These are phyloP conservation scores for Cystobasidiaceae sp. DNA, from an alignment of 1,284 basidiomycete genomes.

Conservation along the genomic window DNA sequence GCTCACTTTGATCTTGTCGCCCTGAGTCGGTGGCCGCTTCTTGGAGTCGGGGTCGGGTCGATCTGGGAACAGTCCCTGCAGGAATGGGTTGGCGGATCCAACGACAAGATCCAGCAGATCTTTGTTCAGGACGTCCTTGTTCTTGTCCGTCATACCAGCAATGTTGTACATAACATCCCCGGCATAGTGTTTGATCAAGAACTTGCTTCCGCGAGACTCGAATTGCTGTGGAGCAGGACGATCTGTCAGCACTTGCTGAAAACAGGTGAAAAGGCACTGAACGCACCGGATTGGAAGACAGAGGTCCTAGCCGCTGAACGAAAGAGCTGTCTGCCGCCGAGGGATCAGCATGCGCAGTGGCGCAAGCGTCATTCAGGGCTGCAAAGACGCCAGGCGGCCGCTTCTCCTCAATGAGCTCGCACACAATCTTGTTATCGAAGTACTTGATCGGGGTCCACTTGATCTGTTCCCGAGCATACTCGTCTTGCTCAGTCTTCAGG, in stretches of 20 bases:
- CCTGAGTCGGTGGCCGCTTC: conserved; percentile 95
- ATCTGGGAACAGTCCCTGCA: conserved; percentile 88
- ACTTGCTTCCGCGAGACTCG: conserved; percentile 80
- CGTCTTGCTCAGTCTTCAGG: conserved; percentile 97
- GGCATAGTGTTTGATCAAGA: conserved; percentile 89
- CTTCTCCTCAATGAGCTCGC: conserved; percentile 94
- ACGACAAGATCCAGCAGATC: conserved; percentile 88
- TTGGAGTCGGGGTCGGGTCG: conserved; percentile 93
- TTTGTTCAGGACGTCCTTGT: conserved; percentile 95
- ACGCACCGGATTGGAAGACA: conserved; percentile 68
- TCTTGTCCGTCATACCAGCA: conserved; percentile 98
- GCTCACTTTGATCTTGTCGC: conserved; percentile 90
- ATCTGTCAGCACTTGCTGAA: conserved; percentile 42
- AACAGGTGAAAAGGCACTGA: too few relatives aligned
- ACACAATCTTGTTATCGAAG: conserved; percentile 69
- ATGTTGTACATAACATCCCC: conserved; percentile 99
- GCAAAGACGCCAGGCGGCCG: conserved; percentile 97
- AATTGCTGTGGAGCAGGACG: conserved; percentile 56
- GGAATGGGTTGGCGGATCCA: conserved; percentile 70
- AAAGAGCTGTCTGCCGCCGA: conserved; percentile 95
- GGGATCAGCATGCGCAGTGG: conserved; percentile 96
- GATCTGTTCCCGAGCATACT: conserved; percentile 97
- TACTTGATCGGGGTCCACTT: conserved; percentile 99
- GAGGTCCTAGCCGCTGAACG: conserved; percentile 77
- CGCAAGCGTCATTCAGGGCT: conserved; percentile 95